Conservation (phyloP, 805 yeast species). For the Kluyveromyces nonfermentans region DNA sequence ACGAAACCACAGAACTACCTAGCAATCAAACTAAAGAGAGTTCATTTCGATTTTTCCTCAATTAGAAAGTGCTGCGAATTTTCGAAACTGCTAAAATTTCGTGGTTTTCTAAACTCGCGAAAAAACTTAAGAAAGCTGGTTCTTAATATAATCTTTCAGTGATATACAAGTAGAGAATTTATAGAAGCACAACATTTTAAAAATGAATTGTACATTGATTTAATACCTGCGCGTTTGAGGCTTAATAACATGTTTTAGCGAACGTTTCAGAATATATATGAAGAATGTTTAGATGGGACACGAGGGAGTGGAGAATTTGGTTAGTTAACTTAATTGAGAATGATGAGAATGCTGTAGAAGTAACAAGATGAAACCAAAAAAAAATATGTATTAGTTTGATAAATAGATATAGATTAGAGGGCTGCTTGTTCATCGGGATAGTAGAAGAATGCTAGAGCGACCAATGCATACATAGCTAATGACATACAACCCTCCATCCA, state of each 20-base stretch:
- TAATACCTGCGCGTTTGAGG: not conserved
- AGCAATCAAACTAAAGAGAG: not conserved
- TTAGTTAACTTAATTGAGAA: too few relatives aligned
- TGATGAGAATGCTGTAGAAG: too few relatives aligned
- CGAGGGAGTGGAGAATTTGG: not conserved
- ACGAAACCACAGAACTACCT: not conserved
- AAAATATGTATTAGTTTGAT: too few relatives aligned
- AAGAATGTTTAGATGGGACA: not conserved
- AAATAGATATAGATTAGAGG: not conserved
- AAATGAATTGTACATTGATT: not conserved
- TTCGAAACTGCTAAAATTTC: not conserved
- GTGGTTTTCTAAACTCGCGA: not conserved
- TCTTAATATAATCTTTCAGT: not conserved
- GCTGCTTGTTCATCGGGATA: conserved; percentile 51
- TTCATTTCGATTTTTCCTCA: not conserved
- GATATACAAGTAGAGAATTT: not conserved
- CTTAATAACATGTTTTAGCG: not conserved
- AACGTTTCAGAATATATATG: not conserved
- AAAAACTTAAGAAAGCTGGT: not conserved
- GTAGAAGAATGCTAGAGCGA: conserved; percentile 82
- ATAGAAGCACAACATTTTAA: not conserved
- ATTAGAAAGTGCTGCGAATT: not conserved
- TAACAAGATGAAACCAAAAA: too few relatives aligned
- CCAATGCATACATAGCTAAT: conserved; percentile 73
- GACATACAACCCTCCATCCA: conserved; percentile 97